phyloP scores from a whole-genome alignment of 169 alveolate genomes.

The Amoebophrya sp. region DNA sequence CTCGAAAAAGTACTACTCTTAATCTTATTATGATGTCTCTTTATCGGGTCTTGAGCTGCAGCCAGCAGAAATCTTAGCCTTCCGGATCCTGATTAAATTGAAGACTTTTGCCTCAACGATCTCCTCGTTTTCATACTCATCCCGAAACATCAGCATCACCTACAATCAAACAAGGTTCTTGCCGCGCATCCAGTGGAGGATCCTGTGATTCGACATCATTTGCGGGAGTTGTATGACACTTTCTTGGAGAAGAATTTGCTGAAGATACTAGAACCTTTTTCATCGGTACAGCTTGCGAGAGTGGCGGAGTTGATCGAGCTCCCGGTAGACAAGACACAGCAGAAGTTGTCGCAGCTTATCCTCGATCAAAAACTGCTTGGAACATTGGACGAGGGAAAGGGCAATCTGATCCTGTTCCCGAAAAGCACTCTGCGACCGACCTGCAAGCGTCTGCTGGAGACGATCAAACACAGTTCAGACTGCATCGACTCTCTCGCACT shows the following conservation, averaged over 20 bases:
- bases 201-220: conserved; percentile 60
- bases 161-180: not conserved
- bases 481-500: not conserved
- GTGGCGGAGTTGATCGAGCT: conserved; percentile 71
- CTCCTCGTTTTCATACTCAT: conserved; percentile 1
- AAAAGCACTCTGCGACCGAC: not conserved
- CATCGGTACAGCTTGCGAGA: conserved; percentile 67
- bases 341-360: conserved; percentile 76
- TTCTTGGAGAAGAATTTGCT: conserved; percentile 72
- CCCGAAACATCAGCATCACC: not conserved
- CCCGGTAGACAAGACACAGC: conserved; percentile 56
- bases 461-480: not conserved
- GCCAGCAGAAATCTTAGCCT: too few species aligned
- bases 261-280: conserved; percentile 70
- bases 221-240: conserved; percentile 62
- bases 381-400: conserved; percentile 80
- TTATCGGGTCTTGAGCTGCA: too few species aligned
- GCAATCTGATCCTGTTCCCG: not conserved
- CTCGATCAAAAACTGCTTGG: conserved; percentile 86
- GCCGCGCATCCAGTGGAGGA: conserved; percentile 49
- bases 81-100: too few species aligned
- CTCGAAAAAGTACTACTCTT: not conserved
- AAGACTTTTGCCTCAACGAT: conserved; percentile 38
- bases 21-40: not conserved
- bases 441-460: not conserved